Conservation (phyloP, 225 moss, liverwort and hornwort genomes). For the Climacium dendroides region DNA sequence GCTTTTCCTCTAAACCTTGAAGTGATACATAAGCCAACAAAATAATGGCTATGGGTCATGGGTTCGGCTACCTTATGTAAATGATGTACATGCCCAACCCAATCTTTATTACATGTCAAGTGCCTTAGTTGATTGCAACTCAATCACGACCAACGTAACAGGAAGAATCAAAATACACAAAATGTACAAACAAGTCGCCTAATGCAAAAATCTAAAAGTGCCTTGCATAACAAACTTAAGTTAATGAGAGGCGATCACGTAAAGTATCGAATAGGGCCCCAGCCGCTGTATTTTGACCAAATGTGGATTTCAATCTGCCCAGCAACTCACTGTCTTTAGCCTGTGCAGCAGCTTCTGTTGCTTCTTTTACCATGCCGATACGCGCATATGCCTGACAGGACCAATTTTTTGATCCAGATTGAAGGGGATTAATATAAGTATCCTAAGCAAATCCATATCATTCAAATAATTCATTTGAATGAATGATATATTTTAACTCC, state of each 20-base stretch:
- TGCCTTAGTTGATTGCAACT: background rate
- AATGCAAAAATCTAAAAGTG: background rate
- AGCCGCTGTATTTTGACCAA: conserved; percentile 81
- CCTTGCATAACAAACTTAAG: conserved; percentile 1
- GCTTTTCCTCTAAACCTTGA: background rate
- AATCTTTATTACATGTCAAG: background rate
- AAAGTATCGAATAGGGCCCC: conserved; percentile 86
- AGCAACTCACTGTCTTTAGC: conserved; percentile 89
- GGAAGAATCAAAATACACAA: conserved; percentile 1
- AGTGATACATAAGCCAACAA: background rate
- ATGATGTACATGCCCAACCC: background rate
- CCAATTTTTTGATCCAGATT: background rate
- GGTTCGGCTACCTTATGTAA: background rate
- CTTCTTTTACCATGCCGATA: conserved; percentile 95
- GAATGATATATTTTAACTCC: background rate
- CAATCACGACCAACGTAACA: background rate
- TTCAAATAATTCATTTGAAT: background rate
- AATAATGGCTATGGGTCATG: background rate
- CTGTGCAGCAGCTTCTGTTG: conserved; percentile 92
- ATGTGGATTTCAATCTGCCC: conserved; percentile 86
- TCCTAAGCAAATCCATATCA: background rate
- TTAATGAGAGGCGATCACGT: conserved; percentile 86
- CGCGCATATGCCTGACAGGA: conserved; percentile 73
- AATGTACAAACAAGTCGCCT: conserved; percentile 12
- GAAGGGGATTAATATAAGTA: background rate